Evolutionary conservation across 257 asterid genomes (phyloP).

Genomic region (Fraxinus pennsylvanica): DNA sequence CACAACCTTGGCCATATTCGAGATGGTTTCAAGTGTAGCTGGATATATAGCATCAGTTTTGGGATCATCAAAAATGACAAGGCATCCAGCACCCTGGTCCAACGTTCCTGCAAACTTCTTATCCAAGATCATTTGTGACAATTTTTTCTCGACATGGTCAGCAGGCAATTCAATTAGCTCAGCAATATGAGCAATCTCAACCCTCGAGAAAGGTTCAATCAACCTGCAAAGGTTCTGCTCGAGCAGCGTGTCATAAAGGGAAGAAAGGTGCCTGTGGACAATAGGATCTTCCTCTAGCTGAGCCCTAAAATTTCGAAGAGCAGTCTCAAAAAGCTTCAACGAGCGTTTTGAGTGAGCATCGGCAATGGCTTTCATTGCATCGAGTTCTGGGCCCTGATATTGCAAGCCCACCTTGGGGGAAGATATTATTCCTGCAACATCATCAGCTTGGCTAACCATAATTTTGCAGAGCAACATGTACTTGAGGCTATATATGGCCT

Average conservation of each 20-base stretch:
- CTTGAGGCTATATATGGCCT: conserved; percentile 60
- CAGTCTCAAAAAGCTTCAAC: conserved; percentile 55
- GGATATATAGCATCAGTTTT: conserved; percentile 64
- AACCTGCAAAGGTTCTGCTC: conserved; percentile 74
- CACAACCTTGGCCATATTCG: conserved; percentile 65
- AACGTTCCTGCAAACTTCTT: conserved; percentile 71
- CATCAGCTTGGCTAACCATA: conserved; percentile 69
- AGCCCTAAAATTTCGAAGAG: conserved; percentile 52
- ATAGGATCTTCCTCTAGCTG: conserved; percentile 69
- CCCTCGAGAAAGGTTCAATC: conserved; percentile 66
- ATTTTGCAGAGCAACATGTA: conserved; percentile 64
- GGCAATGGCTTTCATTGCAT: conserved; percentile 67
- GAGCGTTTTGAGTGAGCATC: conserved; percentile 67
- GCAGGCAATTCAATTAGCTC: conserved; percentile 59
- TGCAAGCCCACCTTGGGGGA: conserved; percentile 60
- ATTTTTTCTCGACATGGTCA: conserved; percentile 56
- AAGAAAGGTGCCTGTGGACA: conserved; percentile 66
- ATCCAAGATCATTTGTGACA: conserved; percentile 65
- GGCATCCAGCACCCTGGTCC: conserved; percentile 70
- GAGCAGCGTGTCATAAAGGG: conserved; percentile 58
- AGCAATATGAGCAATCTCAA: conserved; percentile 59
- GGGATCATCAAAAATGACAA: conserved; percentile 57
- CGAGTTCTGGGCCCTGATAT: conserved; percentile 59
- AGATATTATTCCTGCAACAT: conserved; percentile 58
- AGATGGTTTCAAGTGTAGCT: conserved; percentile 53